Evolutionary conservation across 768 basidiomycete genomes (phyloP).

Genomic region (Psilocybe tampanensis): DNA sequence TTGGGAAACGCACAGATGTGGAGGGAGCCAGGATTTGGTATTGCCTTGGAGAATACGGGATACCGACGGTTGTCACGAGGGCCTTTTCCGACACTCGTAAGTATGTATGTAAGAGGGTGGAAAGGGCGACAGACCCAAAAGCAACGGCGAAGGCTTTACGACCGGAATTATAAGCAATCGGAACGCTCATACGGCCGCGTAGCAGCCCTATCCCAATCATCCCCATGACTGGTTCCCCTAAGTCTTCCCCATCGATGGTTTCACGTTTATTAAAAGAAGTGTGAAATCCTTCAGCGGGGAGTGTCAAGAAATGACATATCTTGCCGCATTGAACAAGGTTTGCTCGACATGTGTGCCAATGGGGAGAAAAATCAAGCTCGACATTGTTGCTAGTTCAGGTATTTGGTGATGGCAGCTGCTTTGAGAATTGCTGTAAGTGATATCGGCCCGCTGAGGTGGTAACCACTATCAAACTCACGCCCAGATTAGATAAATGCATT

Average conservation of each 20-base stretch:
- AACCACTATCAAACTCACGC: slow-evolving; percentile 14
- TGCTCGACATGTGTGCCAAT: not conserved
- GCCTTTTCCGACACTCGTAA: not conserved
- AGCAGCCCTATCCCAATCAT: slow-evolving; percentile 1
- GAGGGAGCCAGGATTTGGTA: not conserved
- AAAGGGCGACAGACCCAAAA: slow-evolving; percentile 2
- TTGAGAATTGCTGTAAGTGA: slow-evolving; percentile 5
- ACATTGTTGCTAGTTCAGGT: not conserved
- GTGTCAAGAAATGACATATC: slow-evolving; percentile 9
- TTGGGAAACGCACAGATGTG: not conserved
- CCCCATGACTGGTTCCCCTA: slow-evolving; percentile 8
- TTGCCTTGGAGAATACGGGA: not conserved
- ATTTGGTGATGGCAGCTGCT: not conserved
- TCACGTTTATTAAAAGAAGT: slow-evolving; percentile 7
- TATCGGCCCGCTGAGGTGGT: slow-evolving; percentile 13
- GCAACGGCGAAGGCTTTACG: not conserved
- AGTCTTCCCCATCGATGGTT: slow-evolving; percentile 1
- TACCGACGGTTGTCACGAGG: not conserved
- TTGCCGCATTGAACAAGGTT: not conserved
- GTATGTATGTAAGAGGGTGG: slow-evolving; percentile 3
- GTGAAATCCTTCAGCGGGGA: not conserved
- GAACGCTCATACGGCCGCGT: not conserved
- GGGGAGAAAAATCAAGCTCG: not conserved
- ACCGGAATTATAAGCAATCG: slow-evolving; percentile 13
- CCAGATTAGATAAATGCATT: slow-evolving; percentile 11